Evolutionary conservation across 768 basidiomycete genomes (phyloP), one percentile per base, ranked within the genome.

Genomic region (Boletus subparvulus): DNA sequence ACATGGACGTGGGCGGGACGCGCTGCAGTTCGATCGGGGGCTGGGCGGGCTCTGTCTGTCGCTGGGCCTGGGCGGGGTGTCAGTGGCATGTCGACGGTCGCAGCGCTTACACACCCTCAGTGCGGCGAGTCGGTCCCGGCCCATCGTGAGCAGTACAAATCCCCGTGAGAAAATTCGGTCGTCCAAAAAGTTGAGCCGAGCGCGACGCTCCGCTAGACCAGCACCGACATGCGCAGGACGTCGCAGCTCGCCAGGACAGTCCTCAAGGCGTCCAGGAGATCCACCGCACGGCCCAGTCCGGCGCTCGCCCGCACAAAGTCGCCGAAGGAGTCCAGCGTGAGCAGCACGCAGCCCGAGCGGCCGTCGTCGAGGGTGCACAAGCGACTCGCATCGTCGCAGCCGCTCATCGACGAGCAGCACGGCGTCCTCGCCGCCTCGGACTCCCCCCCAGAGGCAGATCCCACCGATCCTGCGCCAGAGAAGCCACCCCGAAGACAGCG

Each of bases 201-300:
- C 4, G 90, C 72, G 91, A 94, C 47, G 43, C n/a, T 24, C 47
- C 32, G n/a, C n/a, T n/a, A 14, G 8, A 61, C 41, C 40, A 43
- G 78, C 77, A 52, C 83, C 87, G 63, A 80, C 63, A 83, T 82
- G 61, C 83, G 82, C 64, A 78, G 86, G 56, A 79, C 82, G 43
- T 84, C 82, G 54, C 77, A 80, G 17, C 80, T 76, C 70, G 93
- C 94, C 68, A 90, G 90, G 54, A 89, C 87, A 50, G 90, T 93
- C 90, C 88, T 69, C 58, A 58, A 28, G 47, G 41, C 62, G 1
- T 56, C 62, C 32, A 46, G 56, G 56, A 59, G 54, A 48, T 10
- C 60, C 11, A 19, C 33, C 36, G 14, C 49, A 35, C 39, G 44
- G 11, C 36, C 35, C 14, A 12, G 16, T 21, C 26, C 59, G 10